Evolutionary conservation across 2,329 filamentous ascomycete species (phyloP).

Genomic region (Teratosphaeriaceae sp.): DNA sequence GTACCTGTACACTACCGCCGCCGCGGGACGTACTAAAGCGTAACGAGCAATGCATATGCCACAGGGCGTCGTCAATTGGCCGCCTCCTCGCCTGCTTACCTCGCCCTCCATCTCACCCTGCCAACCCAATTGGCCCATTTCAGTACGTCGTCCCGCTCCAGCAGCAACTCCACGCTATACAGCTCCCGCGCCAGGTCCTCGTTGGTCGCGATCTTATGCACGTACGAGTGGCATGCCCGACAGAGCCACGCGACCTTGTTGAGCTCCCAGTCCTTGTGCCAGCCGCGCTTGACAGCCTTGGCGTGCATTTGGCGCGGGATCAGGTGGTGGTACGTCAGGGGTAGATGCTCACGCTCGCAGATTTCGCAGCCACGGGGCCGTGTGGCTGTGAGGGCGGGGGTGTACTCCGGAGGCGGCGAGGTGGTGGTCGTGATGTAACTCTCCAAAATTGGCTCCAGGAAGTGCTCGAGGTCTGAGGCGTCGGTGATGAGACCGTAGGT

Average conservation of each 20-base stretch:
- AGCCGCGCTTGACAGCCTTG: slow-evolving; percentile 68
- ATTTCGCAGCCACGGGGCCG: slow-evolving; percentile 62
- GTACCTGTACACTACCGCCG: too few relatives aligned
- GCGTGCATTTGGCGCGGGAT: slow-evolving; percentile 73
- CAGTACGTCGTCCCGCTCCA: slow-evolving; percentile 64
- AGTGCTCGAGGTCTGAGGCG: slow-evolving; percentile 40
- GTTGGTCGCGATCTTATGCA: slow-evolving; percentile 67
- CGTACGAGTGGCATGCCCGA: slow-evolving; percentile 74
- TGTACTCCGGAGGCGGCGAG: slow-evolving; percentile 58
- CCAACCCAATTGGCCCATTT: slow-evolving; percentile 68
- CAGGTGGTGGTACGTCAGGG: slow-evolving; percentile 76
- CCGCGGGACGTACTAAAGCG: too few relatives aligned
- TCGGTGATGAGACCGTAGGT: slow-evolving; percentile 57
- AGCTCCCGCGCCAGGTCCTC: slow-evolving; percentile 69
- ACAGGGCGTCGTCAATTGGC: background rate
- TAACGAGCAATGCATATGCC: too few relatives aligned
- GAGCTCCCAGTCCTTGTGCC: slow-evolving; percentile 68
- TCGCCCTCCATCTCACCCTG: slow-evolving; percentile 65
- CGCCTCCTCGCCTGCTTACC: slow-evolving; percentile 22
- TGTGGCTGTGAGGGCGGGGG: slow-evolving; percentile 38
- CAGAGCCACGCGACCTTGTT: slow-evolving; percentile 83
- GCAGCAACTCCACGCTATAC: slow-evolving; percentile 65
- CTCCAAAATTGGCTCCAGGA: slow-evolving; percentile 58
- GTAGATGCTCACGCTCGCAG: slow-evolving; percentile 67
- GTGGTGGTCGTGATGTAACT: slow-evolving; percentile 55